Percentiles rank a stretch among this genome's conserved stretches.
phyloP scores from a whole-genome alignment of 441 rosid species.

The Arabidopsis lyrata region DNA sequence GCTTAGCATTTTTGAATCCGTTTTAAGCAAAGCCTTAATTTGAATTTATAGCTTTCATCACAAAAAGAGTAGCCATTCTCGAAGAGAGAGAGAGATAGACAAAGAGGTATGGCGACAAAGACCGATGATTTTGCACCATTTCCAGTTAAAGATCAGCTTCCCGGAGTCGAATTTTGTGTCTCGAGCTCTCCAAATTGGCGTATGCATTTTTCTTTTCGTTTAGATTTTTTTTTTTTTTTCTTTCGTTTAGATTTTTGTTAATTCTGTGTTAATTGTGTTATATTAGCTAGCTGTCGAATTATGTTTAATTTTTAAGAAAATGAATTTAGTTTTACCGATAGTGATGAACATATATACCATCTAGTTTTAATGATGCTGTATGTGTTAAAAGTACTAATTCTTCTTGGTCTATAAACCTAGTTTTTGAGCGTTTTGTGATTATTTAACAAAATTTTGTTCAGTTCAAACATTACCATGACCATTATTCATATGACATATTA shows the following conservation, averaged over 20 bases:
- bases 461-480: no score
- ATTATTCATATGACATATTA: not conserved
- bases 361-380: not conserved
- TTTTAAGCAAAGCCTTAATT: constrained; percentile 26
- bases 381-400: not conserved
- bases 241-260: not conserved
- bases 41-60: constrained; percentile 12
- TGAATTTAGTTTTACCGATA: not conserved
- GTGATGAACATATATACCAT: not conserved
- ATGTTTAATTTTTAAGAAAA: not conserved
- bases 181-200: constrained; percentile 87
- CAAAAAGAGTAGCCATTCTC: constrained; percentile 7
- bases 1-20: constrained; percentile 13
- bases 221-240: not conserved
- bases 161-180: constrained; percentile 78
- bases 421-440: no score
- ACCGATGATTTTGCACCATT: constrained; percentile 70
- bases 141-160: constrained; percentile 86
- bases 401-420: no score
- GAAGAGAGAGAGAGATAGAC: not conserved
- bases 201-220: constrained; percentile 30
- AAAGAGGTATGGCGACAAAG: constrained; percentile 48
- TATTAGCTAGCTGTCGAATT: not conserved
- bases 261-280: not conserved
- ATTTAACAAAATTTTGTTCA: no score